A percentile compares a stretch with the other conserved stretches of the same genome.
phyloP scores from a whole-genome alignment of 78 protist genomes.

The slime mould (Dictyostelium discoideum) region dicty_2.7 NC_007090.3:3112001-3112500 shows the following conservation, averaged over 20 bases:
- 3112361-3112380: not conserved
- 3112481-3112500: not conserved
- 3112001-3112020: slow-evolving; percentile 62
- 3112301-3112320: slow-evolving; percentile 18
- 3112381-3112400: slow-evolving; percentile 1
- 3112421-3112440: not conserved
- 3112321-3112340: not conserved
- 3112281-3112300: slow-evolving; percentile 61
- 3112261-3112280: slow-evolving; percentile 24
- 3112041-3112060: slow-evolving; percentile 80
- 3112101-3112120: slow-evolving; percentile 55
- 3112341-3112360: not conserved
- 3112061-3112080: slow-evolving; percentile 78
- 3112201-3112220: not conserved
- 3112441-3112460: slow-evolving; percentile 7
- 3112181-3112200: no score
- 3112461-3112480: not conserved
- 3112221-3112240: no score
- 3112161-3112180: slow-evolving; percentile 9
- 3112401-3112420: slow-evolving; percentile 1
- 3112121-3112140: slow-evolving; percentile 66
- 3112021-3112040: slow-evolving; percentile 80
- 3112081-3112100: slow-evolving; percentile 38
- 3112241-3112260: no score
- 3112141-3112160: slow-evolving; percentile 76